Evolutionary conservation across 192 early-diverging fungal genomes (phyloP).

Genomic region (Umbelopsis vinacea): DNA sequence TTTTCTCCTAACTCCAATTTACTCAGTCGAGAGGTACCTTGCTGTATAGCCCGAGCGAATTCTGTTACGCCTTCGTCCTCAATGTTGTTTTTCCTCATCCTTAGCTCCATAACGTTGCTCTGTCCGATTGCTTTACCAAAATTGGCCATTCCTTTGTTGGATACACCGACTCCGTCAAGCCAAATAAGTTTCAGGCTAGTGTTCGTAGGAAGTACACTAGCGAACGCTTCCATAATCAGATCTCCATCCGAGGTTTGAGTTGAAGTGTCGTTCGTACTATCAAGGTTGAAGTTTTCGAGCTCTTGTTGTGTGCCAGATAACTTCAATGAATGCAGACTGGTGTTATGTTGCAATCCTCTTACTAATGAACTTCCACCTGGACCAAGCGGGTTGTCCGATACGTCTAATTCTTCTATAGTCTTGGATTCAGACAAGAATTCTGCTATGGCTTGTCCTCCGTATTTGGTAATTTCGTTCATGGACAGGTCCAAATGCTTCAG

Average conservation of each 20-base stretch:
- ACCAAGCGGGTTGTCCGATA: constrained; percentile 53
- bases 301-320: constrained; percentile 34
- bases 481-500: constrained; percentile 44
- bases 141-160: constrained; percentile 32
- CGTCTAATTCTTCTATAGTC: constrained; percentile 44
- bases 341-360: constrained; percentile 39
- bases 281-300: constrained; percentile 27
- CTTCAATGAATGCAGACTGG: constrained; percentile 35
- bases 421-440: constrained; percentile 23
- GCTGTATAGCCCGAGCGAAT: constrained; percentile 21
- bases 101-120: constrained; percentile 33
- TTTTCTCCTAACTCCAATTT: constrained; percentile 52
- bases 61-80: constrained; percentile 46
- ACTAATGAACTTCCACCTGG: constrained; percentile 44
- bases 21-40: constrained; percentile 23
- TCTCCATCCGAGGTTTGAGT: constrained; percentile 40
- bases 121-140: constrained; percentile 36
- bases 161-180: constrained; percentile 51
- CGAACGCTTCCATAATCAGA: constrained; percentile 35
- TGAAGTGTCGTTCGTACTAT: neutral
- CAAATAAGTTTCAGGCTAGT: constrained; percentile 39
- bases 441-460: constrained; percentile 38
- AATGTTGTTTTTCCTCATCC: constrained; percentile 48
- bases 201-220: constrained; percentile 32
- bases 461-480: constrained; percentile 42